phyloP scores from a whole-genome alignment of 1,284 basidiomycete genomes.

The Calocybe gambosa region DNA sequence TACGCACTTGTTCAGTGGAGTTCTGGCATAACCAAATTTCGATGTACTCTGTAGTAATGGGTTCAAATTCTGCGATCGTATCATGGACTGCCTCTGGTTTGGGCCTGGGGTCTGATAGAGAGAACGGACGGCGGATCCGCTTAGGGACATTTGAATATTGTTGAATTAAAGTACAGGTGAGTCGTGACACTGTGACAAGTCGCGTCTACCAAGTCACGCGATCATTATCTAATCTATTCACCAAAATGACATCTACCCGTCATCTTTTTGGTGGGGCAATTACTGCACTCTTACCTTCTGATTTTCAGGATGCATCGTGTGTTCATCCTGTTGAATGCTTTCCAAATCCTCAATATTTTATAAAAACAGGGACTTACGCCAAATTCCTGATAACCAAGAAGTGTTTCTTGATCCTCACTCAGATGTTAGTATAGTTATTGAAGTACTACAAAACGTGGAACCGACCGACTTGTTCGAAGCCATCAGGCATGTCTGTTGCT shows the following conservation, averaged over 20 bases:
- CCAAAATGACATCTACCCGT: conserved; percentile 14
- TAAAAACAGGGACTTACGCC: conserved; percentile 67
- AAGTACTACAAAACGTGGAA: conserved; percentile 76
- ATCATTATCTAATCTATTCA: not conserved
- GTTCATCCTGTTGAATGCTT: conserved; percentile 21
- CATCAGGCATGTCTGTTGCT: conserved; percentile 44
- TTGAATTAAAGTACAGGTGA: no score
- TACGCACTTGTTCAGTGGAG: conserved; percentile 67
- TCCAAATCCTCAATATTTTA: not conserved
- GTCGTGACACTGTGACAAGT: conserved; percentile 18
- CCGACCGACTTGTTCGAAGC: conserved; percentile 54
- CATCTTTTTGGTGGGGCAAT: conserved; percentile 82
- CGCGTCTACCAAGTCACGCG: conserved; percentile 5
- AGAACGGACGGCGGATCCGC: conserved; percentile 56
- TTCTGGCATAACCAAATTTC: conserved; percentile 64
- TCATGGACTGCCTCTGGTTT: conserved; percentile 60
- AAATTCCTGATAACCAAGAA: conserved; percentile 97
- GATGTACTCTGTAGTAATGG: conserved; percentile 62
- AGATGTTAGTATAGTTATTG: conserved; percentile 77
- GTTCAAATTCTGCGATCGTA: conserved; percentile 61
- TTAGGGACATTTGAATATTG: conserved; percentile 60
- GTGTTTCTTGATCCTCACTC: conserved; percentile 77
- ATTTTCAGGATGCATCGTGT: conserved; percentile 84
- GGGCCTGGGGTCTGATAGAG: conserved; percentile 42
- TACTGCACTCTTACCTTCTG: conserved; percentile 47